Evolutionary conservation across 2,329 filamentous ascomycete genomes (phyloP).

Genomic region (Leptographium wingfieldii): DNA sequence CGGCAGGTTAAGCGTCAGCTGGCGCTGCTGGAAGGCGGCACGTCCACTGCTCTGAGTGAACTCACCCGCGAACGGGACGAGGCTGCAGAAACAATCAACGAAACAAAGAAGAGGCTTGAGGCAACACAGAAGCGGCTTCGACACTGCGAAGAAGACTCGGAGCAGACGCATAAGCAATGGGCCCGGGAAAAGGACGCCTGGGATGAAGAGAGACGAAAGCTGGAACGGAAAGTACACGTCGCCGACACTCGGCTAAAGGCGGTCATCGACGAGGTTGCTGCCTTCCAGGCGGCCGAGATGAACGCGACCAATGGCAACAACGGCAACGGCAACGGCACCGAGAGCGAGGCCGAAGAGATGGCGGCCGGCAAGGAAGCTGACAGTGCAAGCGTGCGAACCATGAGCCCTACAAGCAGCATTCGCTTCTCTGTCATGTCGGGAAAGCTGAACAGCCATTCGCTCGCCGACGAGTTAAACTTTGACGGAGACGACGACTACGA

Average conservation of each 20-base stretch:
- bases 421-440: slow-evolving; percentile 46
- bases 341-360: slow-evolving; percentile 47
- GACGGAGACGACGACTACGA: slow-evolving; percentile 65
- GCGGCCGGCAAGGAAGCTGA: slow-evolving; percentile 49
- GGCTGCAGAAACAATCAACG: slow-evolving; percentile 57
- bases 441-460: slow-evolving; percentile 55
- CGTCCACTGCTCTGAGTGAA: slow-evolving; percentile 72
- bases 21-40: slow-evolving; percentile 75
- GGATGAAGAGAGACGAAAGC: slow-evolving; percentile 69
- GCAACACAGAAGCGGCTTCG: slow-evolving; percentile 63
- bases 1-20: slow-evolving; percentile 76
- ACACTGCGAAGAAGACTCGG: slow-evolving; percentile 69
- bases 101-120: slow-evolving; percentile 69
- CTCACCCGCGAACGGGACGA: slow-evolving; percentile 77
- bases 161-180: slow-evolving; percentile 69
- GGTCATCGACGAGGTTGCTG: slow-evolving; percentile 75
- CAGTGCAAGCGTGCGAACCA: slow-evolving; percentile 57
- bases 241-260: slow-evolving; percentile 75
- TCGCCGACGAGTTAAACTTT: slow-evolving; percentile 85
- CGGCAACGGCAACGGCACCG: slow-evolving; percentile 33
- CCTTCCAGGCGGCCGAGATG: slow-evolving; percentile 46
- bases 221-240: slow-evolving; percentile 80
- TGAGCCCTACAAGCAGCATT: slow-evolving; percentile 59
- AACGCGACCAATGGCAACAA: slow-evolving; percentile 27
- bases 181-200: slow-evolving; percentile 72